Evolutionary conservation across 1,139 yeast species (phyloP).

Genomic region (Saccharomyces hybrid): DNA sequence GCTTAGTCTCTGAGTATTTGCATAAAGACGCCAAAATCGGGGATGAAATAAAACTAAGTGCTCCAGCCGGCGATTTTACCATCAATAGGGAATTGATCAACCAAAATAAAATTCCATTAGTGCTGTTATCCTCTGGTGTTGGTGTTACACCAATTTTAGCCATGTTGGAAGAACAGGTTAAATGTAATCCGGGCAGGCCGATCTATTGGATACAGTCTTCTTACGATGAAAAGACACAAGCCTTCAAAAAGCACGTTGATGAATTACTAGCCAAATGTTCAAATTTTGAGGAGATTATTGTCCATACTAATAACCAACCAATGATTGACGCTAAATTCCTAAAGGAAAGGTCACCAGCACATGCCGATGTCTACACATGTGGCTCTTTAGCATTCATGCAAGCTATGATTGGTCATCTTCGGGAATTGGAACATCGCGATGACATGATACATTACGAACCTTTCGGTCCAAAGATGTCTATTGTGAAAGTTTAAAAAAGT

Average conservation of each 20-base stretch:
- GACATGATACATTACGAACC: constrained; percentile 28
- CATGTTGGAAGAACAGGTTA: constrained; percentile 36
- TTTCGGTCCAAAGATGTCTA: constrained; percentile 31
- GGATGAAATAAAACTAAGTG: constrained; percentile 34
- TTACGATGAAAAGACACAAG: constrained; percentile 16
- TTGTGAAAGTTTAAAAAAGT: constrained; percentile 15
- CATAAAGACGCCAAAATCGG: constrained; percentile 46
- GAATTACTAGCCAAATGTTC: constrained; percentile 13
- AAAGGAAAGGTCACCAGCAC: constrained; percentile 18
- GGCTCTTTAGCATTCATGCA: constrained; percentile 28
- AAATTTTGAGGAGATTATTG: constrained; percentile 12
- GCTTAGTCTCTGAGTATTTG: constrained; percentile 40
- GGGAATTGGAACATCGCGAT: constrained; percentile 15
- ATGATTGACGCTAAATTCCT: constrained; percentile 23
- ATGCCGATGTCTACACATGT: constrained; percentile 28
- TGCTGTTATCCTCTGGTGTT: constrained; percentile 54
- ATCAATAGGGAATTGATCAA: constrained; percentile 26
- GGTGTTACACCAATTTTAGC: constrained; percentile 61
- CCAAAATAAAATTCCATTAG: constrained; percentile 32
- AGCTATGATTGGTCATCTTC: constrained; percentile 20
- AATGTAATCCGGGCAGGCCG: constrained; percentile 24
- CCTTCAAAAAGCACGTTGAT: constrained; percentile 23
- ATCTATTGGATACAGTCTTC: constrained; percentile 29
- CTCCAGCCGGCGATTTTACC: constrained; percentile 53
- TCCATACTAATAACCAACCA: constrained; percentile 20